Base-by-base conservation (phyloP, 31 red algal species). In the Odonthalia washingtoniensis region DNA sequence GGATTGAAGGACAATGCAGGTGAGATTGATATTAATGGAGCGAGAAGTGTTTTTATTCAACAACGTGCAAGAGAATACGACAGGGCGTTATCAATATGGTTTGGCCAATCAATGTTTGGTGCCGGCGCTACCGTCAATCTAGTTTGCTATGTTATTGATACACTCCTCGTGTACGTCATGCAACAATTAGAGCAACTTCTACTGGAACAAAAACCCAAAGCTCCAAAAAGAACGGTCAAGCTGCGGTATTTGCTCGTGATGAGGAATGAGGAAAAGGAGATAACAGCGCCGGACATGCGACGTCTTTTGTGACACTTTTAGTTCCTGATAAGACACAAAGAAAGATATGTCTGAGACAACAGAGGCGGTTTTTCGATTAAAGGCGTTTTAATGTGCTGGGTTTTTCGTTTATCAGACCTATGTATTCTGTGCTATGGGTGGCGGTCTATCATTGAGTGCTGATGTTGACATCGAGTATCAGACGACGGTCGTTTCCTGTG, bases 401-500 rank as follows among this genome's bases (percentile, higher is more conserved):
- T 74, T 92, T 16, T 92, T 92, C 72, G 70, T 92, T 3, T 82
- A 92, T 63, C 90, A 92, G 65, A 92, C 76, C 72, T 74, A 81
- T 17, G 90, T 92, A 9, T 92, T 82, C 17, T 92, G 90, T 75
- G 83, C 90, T 26, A 52, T 92, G 4, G 90, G 90, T 31, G 90
- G 82, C 17, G 90, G 90, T 41, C 62, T 92, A 1, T 63, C 90
- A 28, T 86, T 82, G 24, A 86, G 82, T 49, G 70, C 76, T 35
- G 90, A 86, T 33, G 90, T 92, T 41, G 90, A 92, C 67, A 87
- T 92, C 65, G 90, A 82, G n/a, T 82, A 92, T 61, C 87, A 81
- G 21, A 82, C 82, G 37, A 92, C 90, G 5, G 85, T 82, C 37
- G 70, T 92, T 1, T 74, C 82, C 21, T 92, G 90, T 66, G 83